Evolutionary conservation across 352 stramenopile genomes (phyloP), one percentile per base, ranked within the genome.

Genomic region (Globisporangium mamillatum): DNA sequence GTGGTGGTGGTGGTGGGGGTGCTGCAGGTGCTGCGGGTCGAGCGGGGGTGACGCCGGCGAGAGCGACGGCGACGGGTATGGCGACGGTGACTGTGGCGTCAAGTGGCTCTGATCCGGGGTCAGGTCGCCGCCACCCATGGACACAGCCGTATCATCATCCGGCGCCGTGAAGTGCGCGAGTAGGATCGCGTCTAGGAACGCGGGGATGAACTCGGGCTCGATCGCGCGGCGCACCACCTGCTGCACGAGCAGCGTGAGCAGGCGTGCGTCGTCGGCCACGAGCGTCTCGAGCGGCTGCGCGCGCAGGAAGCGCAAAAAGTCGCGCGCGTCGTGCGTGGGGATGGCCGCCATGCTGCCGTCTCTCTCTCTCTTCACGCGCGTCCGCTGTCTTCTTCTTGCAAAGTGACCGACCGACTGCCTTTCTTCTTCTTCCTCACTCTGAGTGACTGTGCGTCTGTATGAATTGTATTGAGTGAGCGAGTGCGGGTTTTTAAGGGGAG

Each of bases 131-230:
- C 24, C 18, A 20, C 60, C 67, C 18, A 36, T 10, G 27, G 67
- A 64, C 59, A 46, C 2, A 60, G 72, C 29, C 38, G 75, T 66
- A 12, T 54, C 14, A 41, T 29, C 25, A 10, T 64, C 60, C 12
- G 29, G 14, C 9, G 14, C 38, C 32, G 66, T 71, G 41, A 63
- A 67, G 46, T 76, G 71, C 4, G 80, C 76, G 63, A 85, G 64
- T 67, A 90, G 56, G 66, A 89, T 83, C n/a, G 79, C 77, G 53
- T 90, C 80, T 9, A 89, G 63, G 56, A 79, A 89, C 18, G 41
- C 67, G 0, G 54, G 41, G 7, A 87, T 34, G 3, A 67, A n/a
- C 9, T 80, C 76, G n/a, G 65, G 65, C 32, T 70, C 65, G 46
- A 70, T 61, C 7, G 65, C 60, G 44, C 66, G 66, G 36, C 60